Evolutionary conservation across 345 rosid species (phyloP).

Genomic region (Dipteronia sinensis): DNA sequence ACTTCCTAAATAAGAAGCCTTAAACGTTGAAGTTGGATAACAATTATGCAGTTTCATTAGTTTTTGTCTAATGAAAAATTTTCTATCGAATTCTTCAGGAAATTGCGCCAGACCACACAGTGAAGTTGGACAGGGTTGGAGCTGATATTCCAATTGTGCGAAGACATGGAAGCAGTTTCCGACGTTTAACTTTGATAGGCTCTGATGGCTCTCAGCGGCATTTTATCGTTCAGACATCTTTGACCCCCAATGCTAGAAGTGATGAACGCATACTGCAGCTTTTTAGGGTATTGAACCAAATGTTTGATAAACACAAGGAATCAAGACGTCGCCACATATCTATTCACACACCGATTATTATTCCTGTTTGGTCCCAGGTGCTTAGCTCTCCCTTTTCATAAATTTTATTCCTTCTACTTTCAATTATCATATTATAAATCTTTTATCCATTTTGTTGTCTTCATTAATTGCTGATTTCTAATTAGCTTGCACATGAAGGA

Average conservation of each 20-base stretch:
- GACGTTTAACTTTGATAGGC: conserved; percentile 92
- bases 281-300: conserved; percentile 97
- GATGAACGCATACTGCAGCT: conserved; percentile 97
- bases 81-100: conserved; percentile 52
- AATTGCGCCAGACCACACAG: conserved; percentile 90
- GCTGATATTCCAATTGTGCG: conserved; percentile 96
- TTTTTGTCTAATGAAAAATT: conserved; percentile 17
- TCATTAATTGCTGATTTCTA: conserved; percentile 4
- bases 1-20: not conserved
- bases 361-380: conserved; percentile 99
- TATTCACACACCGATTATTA: conserved; percentile 95
- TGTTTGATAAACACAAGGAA: conserved; percentile 99
- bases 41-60: not conserved
- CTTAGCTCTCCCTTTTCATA: conserved; percentile 11
- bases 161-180: conserved; percentile 99
- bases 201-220: conserved; percentile 97
- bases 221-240: conserved; percentile 96
- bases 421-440: not conserved
- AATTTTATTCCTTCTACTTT: not conserved
- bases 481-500: not conserved
- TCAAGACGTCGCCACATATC: conserved; percentile 85
- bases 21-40: not conserved
- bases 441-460: not conserved
- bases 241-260: conserved; percentile 98
- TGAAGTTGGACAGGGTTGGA: conserved; percentile 89